Evolutionary conservation across 768 basidiomycete species (phyloP), one percentile per base, ranked within the genome.

Genomic region (Boletus barrowsii): DNA sequence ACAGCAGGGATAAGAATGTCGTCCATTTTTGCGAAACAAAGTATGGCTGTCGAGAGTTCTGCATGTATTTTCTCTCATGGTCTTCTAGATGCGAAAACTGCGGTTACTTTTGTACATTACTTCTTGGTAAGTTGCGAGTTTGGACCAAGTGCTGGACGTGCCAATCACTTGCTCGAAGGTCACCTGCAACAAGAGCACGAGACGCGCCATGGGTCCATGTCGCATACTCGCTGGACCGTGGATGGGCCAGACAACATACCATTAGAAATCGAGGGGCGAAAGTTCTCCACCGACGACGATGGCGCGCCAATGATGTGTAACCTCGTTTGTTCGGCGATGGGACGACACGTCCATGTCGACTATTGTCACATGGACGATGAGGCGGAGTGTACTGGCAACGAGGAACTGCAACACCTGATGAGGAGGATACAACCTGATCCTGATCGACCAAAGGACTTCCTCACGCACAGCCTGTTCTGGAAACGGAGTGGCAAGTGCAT

Each of bases 221-320:
- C 81, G 0, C 74, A 69, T 51, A 79, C 81, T 0, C 72, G 73
- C 40, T 86, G 85, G 85, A 71, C 77, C 1, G 62, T 84, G 4
- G 81, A 84, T 49, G 79, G 79, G 1, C 75, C 76, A 2, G 78
- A 82, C 7, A 80, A 75, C 17, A 73, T 72, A 2, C 64, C 69
- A 2, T 51, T 84, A 1, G 85, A 86, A 57, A 67, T 84, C 3
- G 76, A 79, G 52, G 83, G 83, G 3, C 77, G 76, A 51, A 79
- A 74, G 54, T 86, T 83, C 62, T 79, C 75, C 15, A 58, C 76
- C 0, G 73, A 76, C 20, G 81, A 83, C 47, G 79, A 81, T 40
- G 83, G 84, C 9, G 83, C 82, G 0, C 84, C 83, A 0, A 82
- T 84, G 80, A 74, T 85, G 73, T 86, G 84, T 60, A 83, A 75